Base-by-base conservation (phyloP, 2,329 filamentous ascomycete species). In the Ophiosphaerella narmari region DNA sequence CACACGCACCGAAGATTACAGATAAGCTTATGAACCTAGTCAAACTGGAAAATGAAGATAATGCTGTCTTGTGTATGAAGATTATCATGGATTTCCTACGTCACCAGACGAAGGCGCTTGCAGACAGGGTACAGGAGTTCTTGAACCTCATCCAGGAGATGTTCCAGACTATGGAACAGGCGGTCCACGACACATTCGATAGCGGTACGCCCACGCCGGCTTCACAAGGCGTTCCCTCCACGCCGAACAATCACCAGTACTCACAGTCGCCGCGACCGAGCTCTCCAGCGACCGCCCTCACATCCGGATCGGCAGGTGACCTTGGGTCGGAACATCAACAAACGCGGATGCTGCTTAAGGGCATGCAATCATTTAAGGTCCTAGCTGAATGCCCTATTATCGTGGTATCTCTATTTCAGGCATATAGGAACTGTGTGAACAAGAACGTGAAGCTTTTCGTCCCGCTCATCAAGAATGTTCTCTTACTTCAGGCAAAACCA, bases 331-430 rank as follows among this genome's bases (percentile, higher is more conserved):
- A 97, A 63, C 88, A 91, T 64, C 90, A 93, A 67, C 88, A 91
- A 63, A 86, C 85, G 47, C 86, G 92, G 50, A 88, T 90, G 41
- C 75, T 99, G 31, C 78, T 92, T 46, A 96, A 91, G 74, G 94
- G 94, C 26, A 97, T 97, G 90, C 91, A 96, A 71, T 99, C 94
- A 1, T 99, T 99, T 82, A 99, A 97, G 74, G 93, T 99, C 21
- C 83, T 99, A 4, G 91, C 93, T 1, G 94, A 99, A 73, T 99
- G 94, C 63, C 94, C 94, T 0, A 99, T 99, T 44, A 97, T 99
- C 35, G 94, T 99, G 3, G 94, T 99, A 1, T 97, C 93, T 4
- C 90, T 99, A 59, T 97, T 99, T 72, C 94, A 99, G 75, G 89
- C 93, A 5, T 94, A 99, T 66, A 86, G 92, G 41, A 80, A 76